phyloP scores from a whole-genome alignment of 805 yeast species.

The Wickerhamiella slavikovae region DNA sequence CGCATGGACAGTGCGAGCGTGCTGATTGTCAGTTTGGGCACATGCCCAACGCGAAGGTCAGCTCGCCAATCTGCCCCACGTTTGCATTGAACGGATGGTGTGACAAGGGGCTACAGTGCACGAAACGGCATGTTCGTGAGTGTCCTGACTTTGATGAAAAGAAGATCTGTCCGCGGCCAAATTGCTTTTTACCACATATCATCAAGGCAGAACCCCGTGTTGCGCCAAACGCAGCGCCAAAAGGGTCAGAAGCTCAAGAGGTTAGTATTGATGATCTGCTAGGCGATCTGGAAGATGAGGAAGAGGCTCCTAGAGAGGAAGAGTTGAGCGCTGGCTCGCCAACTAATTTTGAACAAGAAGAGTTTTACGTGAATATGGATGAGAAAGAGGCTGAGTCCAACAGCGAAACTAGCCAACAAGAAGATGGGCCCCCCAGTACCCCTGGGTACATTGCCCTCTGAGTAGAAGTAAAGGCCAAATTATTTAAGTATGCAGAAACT shows the following conservation, averaged over 20 bases:
- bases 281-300: background rate
- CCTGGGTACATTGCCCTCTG: too few relatives aligned
- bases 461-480: too few relatives aligned
- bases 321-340: too few relatives aligned
- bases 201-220: slow-evolving; percentile 10
- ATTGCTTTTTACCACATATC: slow-evolving; percentile 35
- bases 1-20: slow-evolving; percentile 28
- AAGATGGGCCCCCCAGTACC: too few relatives aligned
- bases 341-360: too few relatives aligned
- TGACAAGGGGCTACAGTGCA: slow-evolving; percentile 35
- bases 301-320: too few relatives aligned
- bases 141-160: slow-evolving; percentile 55
- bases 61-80: slow-evolving; percentile 35
- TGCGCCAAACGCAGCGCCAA: background rate
- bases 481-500: too few relatives aligned
- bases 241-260: background rate
- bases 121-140: slow-evolving; percentile 32
- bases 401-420: too few relatives aligned
- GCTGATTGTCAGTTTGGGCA: slow-evolving; percentile 31
- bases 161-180: slow-evolving; percentile 34
- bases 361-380: too few relatives aligned
- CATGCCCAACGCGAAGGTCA: slow-evolving; percentile 21
- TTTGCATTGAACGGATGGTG: slow-evolving; percentile 57
- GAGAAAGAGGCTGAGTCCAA: too few relatives aligned
- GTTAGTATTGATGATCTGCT: background rate